phyloP scores from a whole-genome alignment of 192 early-diverging fungal species.

The Pilobolus umbonatus region DNA sequence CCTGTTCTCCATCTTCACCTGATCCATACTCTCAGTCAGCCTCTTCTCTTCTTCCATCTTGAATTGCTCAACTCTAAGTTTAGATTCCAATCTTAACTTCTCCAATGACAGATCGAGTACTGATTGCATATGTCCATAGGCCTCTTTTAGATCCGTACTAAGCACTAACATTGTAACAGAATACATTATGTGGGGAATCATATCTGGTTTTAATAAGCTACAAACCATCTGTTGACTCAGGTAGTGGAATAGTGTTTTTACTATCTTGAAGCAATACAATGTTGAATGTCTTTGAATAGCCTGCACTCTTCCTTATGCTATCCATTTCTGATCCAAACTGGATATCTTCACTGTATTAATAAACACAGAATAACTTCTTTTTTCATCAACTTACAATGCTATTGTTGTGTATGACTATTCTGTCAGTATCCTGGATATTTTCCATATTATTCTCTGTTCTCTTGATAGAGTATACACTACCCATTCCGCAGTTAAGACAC shows the following conservation, averaged over 20 bases:
- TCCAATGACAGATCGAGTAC: slow-evolving; percentile 7
- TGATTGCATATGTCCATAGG: background rate
- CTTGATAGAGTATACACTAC: slow-evolving; percentile 6
- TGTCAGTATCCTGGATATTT: background rate
- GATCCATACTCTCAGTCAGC: background rate
- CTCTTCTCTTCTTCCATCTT: slow-evolving; percentile 1
- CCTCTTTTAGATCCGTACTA: too few relatives aligned
- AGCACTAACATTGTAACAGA: too few relatives aligned
- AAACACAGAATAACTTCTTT: background rate
- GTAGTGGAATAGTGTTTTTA: background rate
- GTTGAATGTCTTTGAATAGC: slow-evolving; percentile 7
- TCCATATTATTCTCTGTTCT: background rate
- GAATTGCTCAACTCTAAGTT: slow-evolving; percentile 15
- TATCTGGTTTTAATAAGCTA: too few relatives aligned
- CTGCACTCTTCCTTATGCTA: background rate
- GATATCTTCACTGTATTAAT: too few relatives aligned
- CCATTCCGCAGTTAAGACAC: slow-evolving; percentile 8
- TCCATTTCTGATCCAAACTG: background rate
- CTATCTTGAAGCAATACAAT: background rate
- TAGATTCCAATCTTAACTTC: slow-evolving; percentile 12
- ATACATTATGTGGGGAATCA: too few relatives aligned
- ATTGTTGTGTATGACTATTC: slow-evolving; percentile 14
- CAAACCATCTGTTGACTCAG: background rate
- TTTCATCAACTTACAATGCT: slow-evolving; percentile 2
- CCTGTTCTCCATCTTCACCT: slow-evolving; percentile 10